Conservation (phyloP, 2,329 filamentous ascomycete genomes). For the Epichloe gansuensis region DNA sequence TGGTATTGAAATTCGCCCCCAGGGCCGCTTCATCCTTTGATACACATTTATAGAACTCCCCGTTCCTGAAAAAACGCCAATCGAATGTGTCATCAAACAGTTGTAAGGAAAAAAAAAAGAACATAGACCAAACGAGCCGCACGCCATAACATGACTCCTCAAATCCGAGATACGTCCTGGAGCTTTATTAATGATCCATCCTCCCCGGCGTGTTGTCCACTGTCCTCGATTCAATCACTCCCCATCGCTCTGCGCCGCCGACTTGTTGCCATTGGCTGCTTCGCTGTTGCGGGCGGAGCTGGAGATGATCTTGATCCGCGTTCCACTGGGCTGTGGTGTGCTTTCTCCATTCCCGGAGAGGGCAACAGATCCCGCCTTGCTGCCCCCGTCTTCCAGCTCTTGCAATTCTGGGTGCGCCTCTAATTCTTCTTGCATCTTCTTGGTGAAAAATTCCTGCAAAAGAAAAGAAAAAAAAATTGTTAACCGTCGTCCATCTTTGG, state of each 20-base stretch:
- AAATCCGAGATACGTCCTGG: background rate
- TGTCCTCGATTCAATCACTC: constrained; percentile 23
- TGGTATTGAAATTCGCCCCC: constrained; percentile 15
- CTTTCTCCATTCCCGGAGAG: constrained; percentile 40
- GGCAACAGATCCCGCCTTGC: constrained; percentile 24
- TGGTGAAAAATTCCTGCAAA: constrained; percentile 42
- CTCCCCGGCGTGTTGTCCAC: background rate
- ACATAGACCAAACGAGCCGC: too few relatives aligned
- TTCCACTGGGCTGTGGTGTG: constrained; percentile 51
- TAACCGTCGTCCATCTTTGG: background rate
- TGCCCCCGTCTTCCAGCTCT: constrained; percentile 38
- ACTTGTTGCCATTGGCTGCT: constrained; percentile 24
- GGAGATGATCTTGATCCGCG: constrained; percentile 57
- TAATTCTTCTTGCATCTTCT: constrained; percentile 40
- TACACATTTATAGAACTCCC: constrained; percentile 11
- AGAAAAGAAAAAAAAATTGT: background rate
- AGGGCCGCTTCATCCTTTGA: constrained; percentile 10
- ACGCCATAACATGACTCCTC: background rate
- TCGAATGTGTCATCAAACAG: constrained; percentile 12
- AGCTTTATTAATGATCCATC: background rate
- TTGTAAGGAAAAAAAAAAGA: background rate
- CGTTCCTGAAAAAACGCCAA: constrained; percentile 13
- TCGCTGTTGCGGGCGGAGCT: constrained; percentile 21
- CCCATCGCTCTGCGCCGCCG: constrained; percentile 38
- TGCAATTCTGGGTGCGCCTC: constrained; percentile 40